Evolutionary conservation across 2,329 filamentous ascomycete genomes (phyloP), one percentile per base, ranked within the genome.

Genomic region (Arthroderma uncinatum): DNA sequence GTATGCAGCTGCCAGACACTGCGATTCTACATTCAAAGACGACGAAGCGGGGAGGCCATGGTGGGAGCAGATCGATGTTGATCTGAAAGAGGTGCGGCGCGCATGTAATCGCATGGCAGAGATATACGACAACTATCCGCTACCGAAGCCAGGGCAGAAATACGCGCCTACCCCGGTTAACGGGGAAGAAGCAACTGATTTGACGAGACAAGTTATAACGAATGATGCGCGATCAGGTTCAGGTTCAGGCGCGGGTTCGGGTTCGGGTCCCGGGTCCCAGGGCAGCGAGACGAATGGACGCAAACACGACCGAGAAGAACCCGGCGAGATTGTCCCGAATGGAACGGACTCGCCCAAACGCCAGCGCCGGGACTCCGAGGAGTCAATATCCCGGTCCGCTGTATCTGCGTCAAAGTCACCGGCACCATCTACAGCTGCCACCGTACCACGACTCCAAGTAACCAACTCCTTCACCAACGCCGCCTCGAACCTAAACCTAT

Each of bases 1-100:
- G 25, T 96, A 94, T 73, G 93, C 92, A 59, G 89, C 88, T 4
- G 87, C 88, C 58, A 83, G 84, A 44, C 85, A 90, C 65, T 86
- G 83, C 33, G 79, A 82, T 36, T 79, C 89, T 34, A 80, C 79
- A n/a, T 84, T 97, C 57, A 75, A 78, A 8, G 85, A 89, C 62
- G 88, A 94, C 64, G 77, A 85, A 42, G 75, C 84, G 54, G 88
- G 87, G 37, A 79, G 83, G 64, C 80, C 91, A 0, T 98, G 93
- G 93, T 98, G 92, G 92, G 84, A 84, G 59, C 79, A 82, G 57
- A 74, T 95, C 55, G 82, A 82, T 34, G 87, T 90, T 36, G 81
- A 84, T 61, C 78, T 92, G 62, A 76, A 78, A 21, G 82, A 86
- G 60, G 87, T 94, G 61, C 74, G 80, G 42, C 80, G 79, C 64